Evolutionary conservation across 768 basidiomycete genomes (phyloP).

Genomic region (Boletus coccyginus): DNA sequence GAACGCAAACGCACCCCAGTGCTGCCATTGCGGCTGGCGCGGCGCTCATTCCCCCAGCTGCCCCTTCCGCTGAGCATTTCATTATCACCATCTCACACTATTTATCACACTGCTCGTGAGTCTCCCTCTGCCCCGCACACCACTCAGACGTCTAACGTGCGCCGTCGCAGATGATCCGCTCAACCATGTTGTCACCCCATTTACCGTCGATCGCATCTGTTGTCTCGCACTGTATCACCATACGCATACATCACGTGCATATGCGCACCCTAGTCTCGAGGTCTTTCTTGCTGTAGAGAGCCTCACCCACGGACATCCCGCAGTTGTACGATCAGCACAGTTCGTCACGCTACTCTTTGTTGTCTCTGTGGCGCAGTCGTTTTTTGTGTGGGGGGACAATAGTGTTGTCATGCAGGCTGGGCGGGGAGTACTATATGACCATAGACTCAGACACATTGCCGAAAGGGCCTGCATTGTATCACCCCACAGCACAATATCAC

Average conservation of each 20-base stretch:
- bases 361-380: slow-evolving; percentile 1
- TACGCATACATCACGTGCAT: slow-evolving; percentile 35
- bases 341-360: slow-evolving; percentile 10
- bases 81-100: slow-evolving; percentile 16
- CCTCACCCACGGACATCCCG: slow-evolving; percentile 15
- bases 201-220: slow-evolving; percentile 32
- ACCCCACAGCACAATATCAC: slow-evolving; percentile 7
- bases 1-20: slow-evolving; percentile 65
- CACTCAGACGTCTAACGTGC: not conserved
- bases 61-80: slow-evolving; percentile 54
- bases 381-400: slow-evolving; percentile 11
- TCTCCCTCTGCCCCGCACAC: not conserved
- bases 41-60: slow-evolving; percentile 57
- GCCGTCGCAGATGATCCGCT: slow-evolving; percentile 13
- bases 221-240: slow-evolving; percentile 32
- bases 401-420: slow-evolving; percentile 24
- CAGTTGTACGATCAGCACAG: slow-evolving; percentile 28
- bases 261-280: slow-evolving; percentile 31
- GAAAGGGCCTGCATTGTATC: slow-evolving; percentile 29
- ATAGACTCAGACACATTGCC: slow-evolving; percentile 24
- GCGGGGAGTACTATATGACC: slow-evolving; percentile 13
- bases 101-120: slow-evolving; percentile 30
- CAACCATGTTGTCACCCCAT: slow-evolving; percentile 31
- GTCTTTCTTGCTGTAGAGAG: not conserved
- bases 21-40: slow-evolving; percentile 76